Evolutionary conservation across 2,329 filamentous ascomycete species (phyloP).

Genomic region (Sphaceloma murrayae): DNA sequence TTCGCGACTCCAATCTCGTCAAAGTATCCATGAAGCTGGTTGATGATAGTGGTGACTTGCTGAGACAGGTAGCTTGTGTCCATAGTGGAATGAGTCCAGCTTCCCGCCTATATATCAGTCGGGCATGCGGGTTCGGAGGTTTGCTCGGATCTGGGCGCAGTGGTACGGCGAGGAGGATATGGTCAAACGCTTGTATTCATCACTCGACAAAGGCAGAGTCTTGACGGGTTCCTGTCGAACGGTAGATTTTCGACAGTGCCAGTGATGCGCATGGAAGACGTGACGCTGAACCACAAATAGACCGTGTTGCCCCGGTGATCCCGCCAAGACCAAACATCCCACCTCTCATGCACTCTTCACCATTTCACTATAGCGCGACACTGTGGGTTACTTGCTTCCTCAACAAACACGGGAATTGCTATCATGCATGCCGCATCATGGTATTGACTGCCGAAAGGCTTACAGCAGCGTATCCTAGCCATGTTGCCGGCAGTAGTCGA

Average conservation of each 20-base stretch:
- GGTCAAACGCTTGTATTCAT: slow-evolving; percentile 11
- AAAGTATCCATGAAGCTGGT: slow-evolving; percentile 86
- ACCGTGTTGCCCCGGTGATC: slow-evolving; percentile 1
- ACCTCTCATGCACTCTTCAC: slow-evolving; percentile 1
- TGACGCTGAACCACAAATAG: slow-evolving; percentile 15
- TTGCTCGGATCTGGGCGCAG: no score
- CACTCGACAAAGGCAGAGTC: not conserved
- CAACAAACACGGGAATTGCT: not conserved
- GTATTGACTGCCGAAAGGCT: no score
- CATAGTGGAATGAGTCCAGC: slow-evolving; percentile 44
- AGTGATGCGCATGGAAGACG: slow-evolving; percentile 1
- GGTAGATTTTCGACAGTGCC: slow-evolving; percentile 10
- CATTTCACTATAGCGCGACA: slow-evolving; percentile 11
- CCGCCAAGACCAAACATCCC: slow-evolving; percentile 5
- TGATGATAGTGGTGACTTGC: slow-evolving; percentile 90
- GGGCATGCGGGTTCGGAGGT: slow-evolving; percentile 3
- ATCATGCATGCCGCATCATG: no score
- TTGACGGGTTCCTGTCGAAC: slow-evolving; percentile 14
- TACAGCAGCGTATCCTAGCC: not conserved
- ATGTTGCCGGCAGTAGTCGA: slow-evolving; percentile 41
- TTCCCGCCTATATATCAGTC: slow-evolving; percentile 19
- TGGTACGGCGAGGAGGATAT: no score
- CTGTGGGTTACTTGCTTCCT: slow-evolving; percentile 12
- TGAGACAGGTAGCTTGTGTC: slow-evolving; percentile 88
- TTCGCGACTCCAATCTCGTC: slow-evolving; percentile 94